Conservation (phyloP, 2,329 filamentous ascomycete genomes). For the Xenoacremonium recifei region DNA sequence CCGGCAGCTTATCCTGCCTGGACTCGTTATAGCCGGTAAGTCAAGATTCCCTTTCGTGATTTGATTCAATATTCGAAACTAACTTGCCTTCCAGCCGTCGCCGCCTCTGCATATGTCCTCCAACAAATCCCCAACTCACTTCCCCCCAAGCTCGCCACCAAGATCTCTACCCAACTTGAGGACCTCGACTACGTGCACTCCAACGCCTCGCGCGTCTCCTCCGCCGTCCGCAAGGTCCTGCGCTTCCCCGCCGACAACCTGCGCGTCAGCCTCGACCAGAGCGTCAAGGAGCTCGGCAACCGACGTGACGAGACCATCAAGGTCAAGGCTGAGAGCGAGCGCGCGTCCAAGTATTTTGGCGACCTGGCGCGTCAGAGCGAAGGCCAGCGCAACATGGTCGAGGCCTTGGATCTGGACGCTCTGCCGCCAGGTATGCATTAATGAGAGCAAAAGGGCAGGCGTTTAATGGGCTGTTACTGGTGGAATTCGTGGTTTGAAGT, state of each 20-base stretch:
- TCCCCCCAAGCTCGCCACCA: constrained; percentile 78
- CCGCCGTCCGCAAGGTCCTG: constrained; percentile 84
- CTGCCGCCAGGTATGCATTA: constrained; percentile 40
- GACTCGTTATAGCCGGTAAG: constrained; percentile 76
- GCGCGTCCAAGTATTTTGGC: constrained; percentile 85
- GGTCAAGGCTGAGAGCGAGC: constrained; percentile 77
- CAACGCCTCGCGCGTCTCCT: constrained; percentile 81
- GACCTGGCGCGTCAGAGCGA: constrained; percentile 72
- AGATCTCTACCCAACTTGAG: constrained; percentile 77
- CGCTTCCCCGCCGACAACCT: constrained; percentile 85
- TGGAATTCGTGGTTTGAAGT: constrained; percentile 4
- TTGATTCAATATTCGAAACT: constrained; percentile 2
- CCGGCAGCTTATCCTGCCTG: constrained; percentile 76
- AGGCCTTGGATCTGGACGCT: constrained; percentile 54
- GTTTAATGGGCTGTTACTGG: constrained; percentile 7
- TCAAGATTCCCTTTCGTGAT: constrained; percentile 17
- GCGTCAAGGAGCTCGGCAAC: constrained; percentile 76
- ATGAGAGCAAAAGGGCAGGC: constrained; percentile 14
- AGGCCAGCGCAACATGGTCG: constrained; percentile 48
- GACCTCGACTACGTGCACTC: constrained; percentile 89
- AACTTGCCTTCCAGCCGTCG: constrained; percentile 53
- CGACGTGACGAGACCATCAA: constrained; percentile 83
- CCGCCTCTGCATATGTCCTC: constrained; percentile 77
- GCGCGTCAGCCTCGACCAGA: constrained; percentile 77
- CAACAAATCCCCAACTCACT: constrained; percentile 87